These are phyloP conservation scores for Salvia sclarea DNA, from an alignment of 305 asterid species.

Conservation along the genomic window DNA sequence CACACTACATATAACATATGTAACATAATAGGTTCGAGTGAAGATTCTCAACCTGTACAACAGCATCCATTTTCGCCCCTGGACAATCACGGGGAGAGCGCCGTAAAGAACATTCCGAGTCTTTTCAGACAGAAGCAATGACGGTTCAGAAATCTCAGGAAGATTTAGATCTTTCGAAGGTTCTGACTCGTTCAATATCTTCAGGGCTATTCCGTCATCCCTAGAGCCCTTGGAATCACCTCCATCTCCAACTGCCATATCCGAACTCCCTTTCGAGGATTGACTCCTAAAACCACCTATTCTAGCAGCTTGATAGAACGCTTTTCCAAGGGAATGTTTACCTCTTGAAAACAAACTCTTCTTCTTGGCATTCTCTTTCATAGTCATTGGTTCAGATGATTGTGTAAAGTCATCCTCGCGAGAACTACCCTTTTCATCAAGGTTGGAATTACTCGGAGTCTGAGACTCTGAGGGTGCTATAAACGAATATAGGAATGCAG, in stretches of 20 bases:
- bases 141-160: constrained; percentile 86
- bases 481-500: constrained; percentile 78
- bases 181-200: constrained; percentile 43
- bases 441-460: constrained; percentile 37
- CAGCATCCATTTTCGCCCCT: constrained; percentile 84
- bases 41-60: constrained; percentile 63
- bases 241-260: constrained; percentile 42
- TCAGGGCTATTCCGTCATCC: constrained; percentile 52
- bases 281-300: constrained; percentile 68
- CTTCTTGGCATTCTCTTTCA: constrained; percentile 60
- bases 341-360: constrained; percentile 72
- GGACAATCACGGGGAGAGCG: constrained; percentile 72
- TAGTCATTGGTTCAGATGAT: constrained; percentile 45
- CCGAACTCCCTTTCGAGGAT: constrained; percentile 50
- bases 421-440: constrained; percentile 35
- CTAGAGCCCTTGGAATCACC: constrained; percentile 37
- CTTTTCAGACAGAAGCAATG: constrained; percentile 79
- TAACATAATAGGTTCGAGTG: constrained; percentile 5
- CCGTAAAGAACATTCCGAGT: constrained; percentile 58
- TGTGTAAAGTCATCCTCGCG: constrained; percentile 45
- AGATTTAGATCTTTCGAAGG: constrained; percentile 36
- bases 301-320: constrained; percentile 63
- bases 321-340: constrained; percentile 69
- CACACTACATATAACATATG: background rate
- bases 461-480: constrained; percentile 63